Evolutionary conservation across 495 filamentous ascomycete species (phyloP), one percentile per base, ranked within the genome.

Genomic region (Pyrenula aspistea): DNA sequence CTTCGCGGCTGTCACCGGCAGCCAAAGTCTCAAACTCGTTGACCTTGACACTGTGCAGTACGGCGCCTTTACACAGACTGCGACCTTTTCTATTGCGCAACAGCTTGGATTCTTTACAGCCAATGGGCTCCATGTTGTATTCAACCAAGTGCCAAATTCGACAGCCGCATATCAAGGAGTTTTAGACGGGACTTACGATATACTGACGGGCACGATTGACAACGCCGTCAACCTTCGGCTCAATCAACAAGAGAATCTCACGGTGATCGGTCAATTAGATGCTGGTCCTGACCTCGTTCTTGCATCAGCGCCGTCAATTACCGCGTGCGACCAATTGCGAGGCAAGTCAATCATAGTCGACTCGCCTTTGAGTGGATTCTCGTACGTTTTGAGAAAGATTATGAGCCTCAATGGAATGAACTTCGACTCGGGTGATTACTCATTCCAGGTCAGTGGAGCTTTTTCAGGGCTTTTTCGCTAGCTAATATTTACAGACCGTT

Each of bases 1-100:
- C 4, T 42, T 42, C 31, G 31, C 31, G 4, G 31, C 31, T 42
- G 31, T 42, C 8, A 15, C 4, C 8, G 15, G 31, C 31, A 42
- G 31, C 15, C 8, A 4, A 15, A 15, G 8, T 42, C 31, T 42
- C 15, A 42, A 42, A 15, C 8, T 15, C 15, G 15, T 22, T 50
- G 53, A 54, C 53, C 53, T 47, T 31, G 56, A 42, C 31, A 42
- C 31, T 42, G 31, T 42, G 8, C 31, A 55, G 20, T 64, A 55
- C 54, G 53, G 59, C 24, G 56, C 59, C 10, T 57, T 54, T 53
- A 62, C 54, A 24, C 53, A 65, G 25, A 65, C 65, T 19, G 61
- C 60, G 15, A 67, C 65, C 12, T 66, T 67, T 54, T 65, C 66
- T 2, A 59, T 67, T 25, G 62, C 65, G 22, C 67, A 63, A 20